phyloP scores from a whole-genome alignment of 106 monocot genomes.

The Apostasia shenzhenica region DNA sequence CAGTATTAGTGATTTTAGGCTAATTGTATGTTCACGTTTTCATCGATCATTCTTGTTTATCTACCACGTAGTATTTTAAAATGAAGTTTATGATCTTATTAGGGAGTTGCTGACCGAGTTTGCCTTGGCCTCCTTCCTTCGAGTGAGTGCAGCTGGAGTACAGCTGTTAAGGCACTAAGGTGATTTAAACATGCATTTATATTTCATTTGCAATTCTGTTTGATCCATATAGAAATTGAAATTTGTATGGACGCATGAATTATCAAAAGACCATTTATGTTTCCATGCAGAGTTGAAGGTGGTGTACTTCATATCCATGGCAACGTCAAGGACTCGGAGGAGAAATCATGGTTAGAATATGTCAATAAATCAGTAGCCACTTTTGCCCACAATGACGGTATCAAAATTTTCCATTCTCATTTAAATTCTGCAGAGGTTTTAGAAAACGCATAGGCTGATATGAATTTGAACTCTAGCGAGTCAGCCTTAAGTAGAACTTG shows the following conservation, averaged over 20 bases:
- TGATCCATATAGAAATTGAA: not conserved
- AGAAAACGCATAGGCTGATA: not conserved
- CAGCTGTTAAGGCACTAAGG: constrained; percentile 83
- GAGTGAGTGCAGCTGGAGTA: constrained; percentile 85
- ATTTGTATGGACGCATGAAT: not conserved
- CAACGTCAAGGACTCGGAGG: constrained; percentile 74
- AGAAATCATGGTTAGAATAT: constrained; percentile 54
- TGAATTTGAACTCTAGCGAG: too few species aligned
- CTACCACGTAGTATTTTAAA: not conserved
- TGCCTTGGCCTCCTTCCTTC: constrained; percentile 92
- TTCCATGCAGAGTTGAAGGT: constrained; percentile 43
- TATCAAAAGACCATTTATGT: not conserved
- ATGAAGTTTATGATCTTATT: not conserved
- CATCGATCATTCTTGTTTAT: too few species aligned
- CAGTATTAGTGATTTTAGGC: too few species aligned
- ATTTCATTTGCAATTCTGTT: not conserved
- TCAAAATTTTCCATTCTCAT: not conserved
- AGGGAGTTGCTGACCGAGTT: constrained; percentile 90
- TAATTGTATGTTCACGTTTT: too few species aligned
- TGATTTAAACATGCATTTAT: constrained; percentile 10
- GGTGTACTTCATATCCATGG: constrained; percentile 80
- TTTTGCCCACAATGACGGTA: constrained; percentile 65
- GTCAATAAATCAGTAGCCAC: constrained; percentile 37
- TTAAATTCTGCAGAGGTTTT: not conserved
- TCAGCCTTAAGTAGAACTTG: too few species aligned